Evolutionary conservation across 2,329 filamentous ascomycete genomes (phyloP).

Genomic region (Sarocladiaceae sp.): DNA sequence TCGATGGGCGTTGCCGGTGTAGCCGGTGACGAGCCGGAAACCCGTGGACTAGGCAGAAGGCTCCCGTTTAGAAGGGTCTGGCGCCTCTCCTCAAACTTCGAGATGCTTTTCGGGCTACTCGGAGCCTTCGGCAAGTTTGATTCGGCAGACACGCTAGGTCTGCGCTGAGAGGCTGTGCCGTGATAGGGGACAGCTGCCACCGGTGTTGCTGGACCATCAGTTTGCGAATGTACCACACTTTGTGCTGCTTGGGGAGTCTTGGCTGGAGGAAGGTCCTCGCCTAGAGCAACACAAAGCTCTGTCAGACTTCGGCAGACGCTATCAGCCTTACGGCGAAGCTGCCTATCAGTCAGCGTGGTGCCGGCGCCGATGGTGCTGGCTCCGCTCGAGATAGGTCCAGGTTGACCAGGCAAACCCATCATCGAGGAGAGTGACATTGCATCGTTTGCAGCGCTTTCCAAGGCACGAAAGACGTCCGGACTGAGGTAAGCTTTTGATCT

Average conservation of each 20-base stretch:
- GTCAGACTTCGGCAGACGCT: conserved; percentile 89
- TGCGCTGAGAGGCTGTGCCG: conserved; percentile 30
- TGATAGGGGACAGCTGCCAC: conserved; percentile 36
- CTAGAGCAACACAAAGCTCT: conserved; percentile 81
- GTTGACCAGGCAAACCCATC: conserved; percentile 67
- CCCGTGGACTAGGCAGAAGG: conserved; percentile 40
- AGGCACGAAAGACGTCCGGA: conserved; percentile 65
- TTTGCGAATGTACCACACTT: conserved; percentile 15
- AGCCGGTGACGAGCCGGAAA: conserved; percentile 29
- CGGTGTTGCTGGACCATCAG: conserved; percentile 32
- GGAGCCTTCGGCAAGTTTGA: conserved; percentile 28
- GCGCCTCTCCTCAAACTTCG: conserved; percentile 48
- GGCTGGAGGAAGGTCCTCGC: conserved; percentile 45
- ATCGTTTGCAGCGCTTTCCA: conserved; percentile 77
- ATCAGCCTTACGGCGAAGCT: conserved; percentile 84
- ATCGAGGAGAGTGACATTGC: conserved; percentile 72
- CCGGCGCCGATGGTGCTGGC: conserved; percentile 54
- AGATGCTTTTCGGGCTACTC: conserved; percentile 24
- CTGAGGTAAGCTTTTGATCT: conserved; percentile 69
- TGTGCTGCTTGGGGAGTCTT: conserved; percentile 20
- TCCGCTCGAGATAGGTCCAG: conserved; percentile 60
- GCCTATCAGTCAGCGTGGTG: conserved; percentile 63
- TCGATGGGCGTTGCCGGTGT: conserved; percentile 36
- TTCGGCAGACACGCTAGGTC: conserved; percentile 35
- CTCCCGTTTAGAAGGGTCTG: conserved; percentile 38